A percentile compares a stretch with the other conserved stretches of the same genome.
Conservation (phyloP, 1,139 yeast species). For the Trichomonascaceae sp. region DNA sequence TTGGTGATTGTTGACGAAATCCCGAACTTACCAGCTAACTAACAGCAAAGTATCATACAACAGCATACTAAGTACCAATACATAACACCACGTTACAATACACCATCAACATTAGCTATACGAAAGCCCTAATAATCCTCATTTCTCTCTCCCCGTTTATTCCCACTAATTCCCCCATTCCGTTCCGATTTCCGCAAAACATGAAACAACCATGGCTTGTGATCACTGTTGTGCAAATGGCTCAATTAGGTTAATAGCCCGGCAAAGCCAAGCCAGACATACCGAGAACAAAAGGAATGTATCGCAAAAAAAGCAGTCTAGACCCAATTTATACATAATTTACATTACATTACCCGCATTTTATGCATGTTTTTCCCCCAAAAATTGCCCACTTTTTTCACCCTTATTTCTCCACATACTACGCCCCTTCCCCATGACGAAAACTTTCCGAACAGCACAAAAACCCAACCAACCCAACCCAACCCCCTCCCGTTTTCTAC, state of each 20-base stretch:
- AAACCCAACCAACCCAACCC: neutral
- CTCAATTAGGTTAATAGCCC: too few relatives aligned
- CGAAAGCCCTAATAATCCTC: too few relatives aligned
- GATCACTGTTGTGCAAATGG: neutral
- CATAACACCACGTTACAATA: too few relatives aligned
- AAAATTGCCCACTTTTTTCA: neutral
- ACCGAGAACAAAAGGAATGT: too few relatives aligned
- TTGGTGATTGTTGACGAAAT: too few relatives aligned
- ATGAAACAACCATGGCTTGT: neutral
- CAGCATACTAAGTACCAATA: too few relatives aligned
- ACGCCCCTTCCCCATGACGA: neutral
- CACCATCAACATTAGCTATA: too few relatives aligned
- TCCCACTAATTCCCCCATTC: too few relatives aligned
- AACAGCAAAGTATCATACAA: too few relatives aligned
- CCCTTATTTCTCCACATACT: neutral
- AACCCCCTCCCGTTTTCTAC: neutral
- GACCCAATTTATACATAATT: neutral
- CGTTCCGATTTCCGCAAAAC: too few relatives aligned
- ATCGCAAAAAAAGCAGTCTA: neutral
- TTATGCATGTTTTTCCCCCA: neutral
- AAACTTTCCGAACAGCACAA: neutral
- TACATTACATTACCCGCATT: neutral
- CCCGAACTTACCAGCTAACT: too few relatives aligned
- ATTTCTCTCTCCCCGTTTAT: too few relatives aligned
- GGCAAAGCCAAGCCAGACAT: neutral